Base-by-base conservation (phyloP, 225 moss, liverwort and hornwort species). In the Lunularia cruciata region DNA sequence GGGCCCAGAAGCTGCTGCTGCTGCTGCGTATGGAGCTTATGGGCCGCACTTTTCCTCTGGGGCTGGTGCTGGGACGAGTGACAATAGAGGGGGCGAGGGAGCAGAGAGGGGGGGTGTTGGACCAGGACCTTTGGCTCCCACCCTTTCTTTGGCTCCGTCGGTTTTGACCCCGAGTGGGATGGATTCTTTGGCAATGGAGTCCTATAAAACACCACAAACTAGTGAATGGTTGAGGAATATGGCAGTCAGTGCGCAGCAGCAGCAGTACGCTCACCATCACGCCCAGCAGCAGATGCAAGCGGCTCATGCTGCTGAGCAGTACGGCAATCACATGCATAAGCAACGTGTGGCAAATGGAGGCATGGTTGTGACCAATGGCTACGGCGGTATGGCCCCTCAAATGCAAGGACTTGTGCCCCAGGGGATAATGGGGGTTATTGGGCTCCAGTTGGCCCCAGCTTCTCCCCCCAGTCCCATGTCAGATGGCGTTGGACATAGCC, bases 381-480 rank as follows among this genome's bases (percentile, higher is more conserved):
- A 76, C n/a, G 12, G 74, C 0, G 85, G 73, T 1, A 86, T 94
- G 85, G 86, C 86, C 26, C 81, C 86, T 2, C 85, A 75, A 5
- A 79, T 92, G 73, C 85, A 81, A 19, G 78, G 80, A 1, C 74
- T 82, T 58, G 75, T 84, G 8, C 81, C 78, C 9, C 86, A 86
- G 67, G 59, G 88, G 37, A 78, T 77, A 26, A 86, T 89, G 28
- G 61, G 88, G 38, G 79, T 76, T 14, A 87, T 89, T 19, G 85
- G 83, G 36, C 87, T 92, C 59, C 90, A 87, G 8, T 90, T 92
- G 18, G 89, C 92, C 31, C 92, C 92, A 5, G 84, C 78, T 36
- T 92, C 95, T 32, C 92, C 95, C 22, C 72, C 80, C 0, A 92
- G 89, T 73, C 89, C 92, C 19, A 81, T 76, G 35, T 96, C 95